Conservation (phyloP, 371 early-diverging fungal genomes). For the Zychaea mexicana region DNA sequence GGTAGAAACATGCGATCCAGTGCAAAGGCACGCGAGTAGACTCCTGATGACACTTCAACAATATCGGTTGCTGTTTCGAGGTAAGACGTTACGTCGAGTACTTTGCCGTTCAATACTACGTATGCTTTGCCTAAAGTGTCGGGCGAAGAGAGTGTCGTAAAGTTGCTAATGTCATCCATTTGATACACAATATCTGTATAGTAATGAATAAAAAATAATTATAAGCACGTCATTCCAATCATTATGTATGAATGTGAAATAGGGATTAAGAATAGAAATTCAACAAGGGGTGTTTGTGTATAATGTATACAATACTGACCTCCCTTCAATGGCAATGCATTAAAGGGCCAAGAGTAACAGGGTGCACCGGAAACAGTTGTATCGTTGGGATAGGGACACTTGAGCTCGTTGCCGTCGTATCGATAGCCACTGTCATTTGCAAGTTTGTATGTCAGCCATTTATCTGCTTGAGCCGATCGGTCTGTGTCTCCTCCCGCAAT, state of each 20-base stretch:
- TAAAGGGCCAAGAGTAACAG: slow-evolving; percentile 26
- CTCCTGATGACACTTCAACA: slow-evolving; percentile 28
- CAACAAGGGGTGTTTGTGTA: neutral
- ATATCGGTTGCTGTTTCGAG: slow-evolving; percentile 36
- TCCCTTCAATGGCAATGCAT: slow-evolving; percentile 9
- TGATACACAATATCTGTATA: slow-evolving; percentile 36
- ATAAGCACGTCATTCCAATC: neutral
- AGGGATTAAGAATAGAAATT: neutral
- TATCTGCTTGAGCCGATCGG: slow-evolving; percentile 28
- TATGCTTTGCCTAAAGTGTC: slow-evolving; percentile 29
- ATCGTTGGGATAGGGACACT: slow-evolving; percentile 42
- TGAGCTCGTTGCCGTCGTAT: slow-evolving; percentile 17
- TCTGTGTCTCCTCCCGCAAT: slow-evolving; percentile 23
- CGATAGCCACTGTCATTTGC: slow-evolving; percentile 37
- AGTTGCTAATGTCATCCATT: slow-evolving; percentile 18
- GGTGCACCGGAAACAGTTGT: slow-evolving; percentile 36
- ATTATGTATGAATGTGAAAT: neutral
- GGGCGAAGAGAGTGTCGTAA: slow-evolving; percentile 27
- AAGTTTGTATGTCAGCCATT: slow-evolving; percentile 35
- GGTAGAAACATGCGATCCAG: slow-evolving; percentile 48
- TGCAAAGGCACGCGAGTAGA: slow-evolving; percentile 42
- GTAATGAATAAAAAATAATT: neutral
- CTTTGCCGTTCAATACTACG: slow-evolving; percentile 41
- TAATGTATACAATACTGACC: neutral
- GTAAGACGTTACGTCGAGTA: slow-evolving; percentile 46